A percentile compares a stretch with the other conserved stretches of the same genome.
Evolutionary conservation across 2,329 filamentous ascomycete genomes (phyloP).

Genomic region (Grosmannia huntii): DNA sequence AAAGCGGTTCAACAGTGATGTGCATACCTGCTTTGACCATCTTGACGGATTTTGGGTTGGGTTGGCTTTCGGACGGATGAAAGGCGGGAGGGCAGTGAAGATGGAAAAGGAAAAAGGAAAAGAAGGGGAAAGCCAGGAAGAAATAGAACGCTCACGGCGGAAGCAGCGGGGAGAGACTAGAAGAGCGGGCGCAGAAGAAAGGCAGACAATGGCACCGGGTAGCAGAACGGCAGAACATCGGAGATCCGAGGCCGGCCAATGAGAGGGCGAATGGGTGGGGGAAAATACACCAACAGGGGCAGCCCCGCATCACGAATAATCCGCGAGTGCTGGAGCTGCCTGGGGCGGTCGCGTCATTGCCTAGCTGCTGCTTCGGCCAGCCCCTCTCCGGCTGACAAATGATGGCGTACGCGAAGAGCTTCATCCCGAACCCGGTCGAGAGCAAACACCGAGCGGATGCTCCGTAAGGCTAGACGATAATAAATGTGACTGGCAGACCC

Average conservation of each 20-base stretch:
- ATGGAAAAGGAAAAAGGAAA: neutral
- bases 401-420: neutral
- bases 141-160: conserved; percentile 1
- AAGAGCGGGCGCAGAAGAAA: neutral
- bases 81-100: neutral
- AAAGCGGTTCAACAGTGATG: neutral
- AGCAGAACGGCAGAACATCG: conserved; percentile 6
- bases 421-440: neutral
- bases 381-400: conserved; percentile 2
- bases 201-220: neutral
- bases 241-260: conserved; percentile 9
- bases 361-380: neutral
- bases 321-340: conserved; percentile 1
- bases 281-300: neutral
- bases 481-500: no score
- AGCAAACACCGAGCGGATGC: neutral
- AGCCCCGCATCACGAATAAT: conserved; percentile 9
- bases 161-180: conserved; percentile 3
- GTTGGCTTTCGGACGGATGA: neutral
- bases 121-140: neutral
- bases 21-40: conserved; percentile 92
- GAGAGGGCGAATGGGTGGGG: neutral
- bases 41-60: conserved; percentile 37
- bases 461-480: neutral
- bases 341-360: conserved; percentile 1